Conservation (phyloP, 805 yeast species). For the Metschnikowia cerradonensis region DNA sequence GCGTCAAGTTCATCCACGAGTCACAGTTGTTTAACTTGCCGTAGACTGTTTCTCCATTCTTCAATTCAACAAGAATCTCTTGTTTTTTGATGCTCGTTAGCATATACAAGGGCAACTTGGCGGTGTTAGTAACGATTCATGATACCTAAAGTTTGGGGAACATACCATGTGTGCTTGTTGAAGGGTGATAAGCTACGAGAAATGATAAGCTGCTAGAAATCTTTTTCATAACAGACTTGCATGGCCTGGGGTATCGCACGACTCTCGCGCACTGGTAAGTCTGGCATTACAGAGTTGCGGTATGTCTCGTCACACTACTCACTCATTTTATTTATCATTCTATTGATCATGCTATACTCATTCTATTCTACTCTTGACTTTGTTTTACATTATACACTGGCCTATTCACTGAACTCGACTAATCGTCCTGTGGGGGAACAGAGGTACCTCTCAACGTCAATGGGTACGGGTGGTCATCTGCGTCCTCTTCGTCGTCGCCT, state of each 20-base stretch:
- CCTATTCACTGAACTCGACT: not conserved
- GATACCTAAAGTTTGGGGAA: not conserved
- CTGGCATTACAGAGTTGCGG: too few relatives aligned
- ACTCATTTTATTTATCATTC: too few relatives aligned
- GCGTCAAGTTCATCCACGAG: slow-evolving; percentile 91
- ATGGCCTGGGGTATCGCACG: slow-evolving; percentile 6
- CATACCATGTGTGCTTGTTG: slow-evolving; percentile 15
- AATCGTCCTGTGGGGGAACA: slow-evolving; percentile 35
- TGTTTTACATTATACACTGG: not conserved
- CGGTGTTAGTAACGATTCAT: slow-evolving; percentile 6
- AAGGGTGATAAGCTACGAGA: not conserved
- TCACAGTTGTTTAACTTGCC: slow-evolving; percentile 86
- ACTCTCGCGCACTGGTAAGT: not conserved
- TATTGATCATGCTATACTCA: too few relatives aligned
- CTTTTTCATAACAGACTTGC: slow-evolving; percentile 1
- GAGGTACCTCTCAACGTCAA: slow-evolving; percentile 48
- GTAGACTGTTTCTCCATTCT: slow-evolving; percentile 83
- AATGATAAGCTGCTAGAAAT: slow-evolving; percentile 1
- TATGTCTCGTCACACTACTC: too few relatives aligned
- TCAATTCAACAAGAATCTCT: slow-evolving; percentile 82
- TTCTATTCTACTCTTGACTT: too few relatives aligned
- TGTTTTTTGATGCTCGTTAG: slow-evolving; percentile 89
- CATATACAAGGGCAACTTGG: slow-evolving; percentile 82
- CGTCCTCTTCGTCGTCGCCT: slow-evolving; percentile 41
- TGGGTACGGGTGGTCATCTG: slow-evolving; percentile 37